Evolutionary conservation across 179 eudicot genomes (phyloP).

Genomic region (Spergularia azorica): DNA sequence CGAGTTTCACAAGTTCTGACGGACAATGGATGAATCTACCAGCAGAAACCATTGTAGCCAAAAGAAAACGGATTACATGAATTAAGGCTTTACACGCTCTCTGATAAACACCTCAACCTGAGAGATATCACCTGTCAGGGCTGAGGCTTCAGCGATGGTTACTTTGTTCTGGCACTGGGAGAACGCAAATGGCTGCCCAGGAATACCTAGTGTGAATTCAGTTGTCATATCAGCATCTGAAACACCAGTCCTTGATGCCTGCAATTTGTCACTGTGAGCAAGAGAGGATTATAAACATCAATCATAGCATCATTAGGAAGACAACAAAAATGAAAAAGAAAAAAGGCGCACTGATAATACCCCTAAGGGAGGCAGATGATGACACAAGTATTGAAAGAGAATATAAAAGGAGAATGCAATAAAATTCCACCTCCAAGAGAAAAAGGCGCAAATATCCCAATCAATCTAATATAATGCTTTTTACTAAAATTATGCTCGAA

Average conservation of each 20-base stretch:
- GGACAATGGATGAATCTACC: background rate
- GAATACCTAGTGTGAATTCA: slow-evolving; percentile 70
- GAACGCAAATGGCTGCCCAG: slow-evolving; percentile 76
- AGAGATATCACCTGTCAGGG: slow-evolving; percentile 65
- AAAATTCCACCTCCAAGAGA: background rate
- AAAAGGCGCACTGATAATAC: too few species aligned
- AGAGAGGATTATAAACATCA: background rate
- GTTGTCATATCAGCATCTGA: slow-evolving; percentile 70
- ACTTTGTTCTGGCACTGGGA: slow-evolving; percentile 78
- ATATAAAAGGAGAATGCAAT: background rate
- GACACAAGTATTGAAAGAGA: too few species aligned
- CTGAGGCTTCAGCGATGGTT: slow-evolving; percentile 80
- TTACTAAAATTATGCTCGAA: too few species aligned
- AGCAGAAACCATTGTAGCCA: background rate
- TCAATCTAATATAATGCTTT: too few species aligned
- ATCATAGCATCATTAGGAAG: background rate
- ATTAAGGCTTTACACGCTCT: slow-evolving; percentile 51
- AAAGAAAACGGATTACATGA: slow-evolving; percentile 9
- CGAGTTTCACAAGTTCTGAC: slow-evolving; percentile 18
- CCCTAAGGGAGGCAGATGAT: background rate
- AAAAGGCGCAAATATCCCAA: too few species aligned
- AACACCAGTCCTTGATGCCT: slow-evolving; percentile 72
- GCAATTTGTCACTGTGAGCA: slow-evolving; percentile 64
- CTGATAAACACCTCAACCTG: slow-evolving; percentile 82
- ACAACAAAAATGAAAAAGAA: background rate